Base-by-base conservation (phyloP, 2,329 filamentous ascomycete genomes). In the Pleomassaria siparia region DNA sequence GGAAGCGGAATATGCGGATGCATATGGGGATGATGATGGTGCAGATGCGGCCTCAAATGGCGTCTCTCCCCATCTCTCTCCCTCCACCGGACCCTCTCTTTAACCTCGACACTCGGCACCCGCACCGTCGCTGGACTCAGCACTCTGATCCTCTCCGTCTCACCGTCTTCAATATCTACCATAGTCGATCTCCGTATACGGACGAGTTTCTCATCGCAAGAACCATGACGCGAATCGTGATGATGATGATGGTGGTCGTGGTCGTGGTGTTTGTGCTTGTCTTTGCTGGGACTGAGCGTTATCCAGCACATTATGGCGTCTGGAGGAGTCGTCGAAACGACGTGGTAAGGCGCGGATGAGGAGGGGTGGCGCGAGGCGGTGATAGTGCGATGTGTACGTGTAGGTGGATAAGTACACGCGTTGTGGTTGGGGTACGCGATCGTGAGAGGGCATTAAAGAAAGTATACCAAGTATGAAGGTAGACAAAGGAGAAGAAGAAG, bases 271-370 rank as follows among this genome's bases (percentile, higher is more conserved):
- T 36, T 42, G 22, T 20, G 44, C 15, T 26, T 40, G 28, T 10
- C 15, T 22, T 48, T 44, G 7, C 3, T 29, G 12, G 46, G 41
- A 24, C 33, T 44, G 33, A 48, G 33, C 5, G 40, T 48, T 44
- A 48, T 44, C 46, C 46, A 48, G 41, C 46, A 48, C 46, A 48
- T 48, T 10, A 9, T 26, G 25, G 15, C 15, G 32, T n/a, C 28
- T 9, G 28, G 7, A 30, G 4, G 12, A n/a, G 28, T 18, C 7
- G 37, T 40, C 29, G 7, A 43, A 13, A 22, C 37, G 37, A 7
- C 22, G 25, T 6, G 37, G 37, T 4, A 40, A 24, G 2, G 40
- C 25, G 3, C 26, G 25, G 40, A 30, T 30, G 25, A 30, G 16
- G 15, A 28, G 25, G 3, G 40, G 26, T 24, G 40, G 40, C 3